Evolutionary conservation across 176 grass and related monocot genomes (phyloP).

Genomic region (Phoenix roebelenii): DNA sequence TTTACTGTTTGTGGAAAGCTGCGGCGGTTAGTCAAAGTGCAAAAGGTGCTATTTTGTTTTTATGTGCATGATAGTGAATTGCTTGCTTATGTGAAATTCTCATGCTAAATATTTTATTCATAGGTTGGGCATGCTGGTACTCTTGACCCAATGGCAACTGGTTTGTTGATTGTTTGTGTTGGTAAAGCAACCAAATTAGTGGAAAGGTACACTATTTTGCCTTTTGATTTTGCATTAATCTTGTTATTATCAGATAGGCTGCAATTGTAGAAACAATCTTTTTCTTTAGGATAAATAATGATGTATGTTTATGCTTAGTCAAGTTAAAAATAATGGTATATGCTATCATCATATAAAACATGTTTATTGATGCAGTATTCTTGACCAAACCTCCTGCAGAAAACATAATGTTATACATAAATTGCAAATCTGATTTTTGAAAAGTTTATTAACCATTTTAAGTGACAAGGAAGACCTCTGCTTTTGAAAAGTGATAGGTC

Average conservation of each 20-base stretch:
- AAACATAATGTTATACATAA: too few relatives aligned
- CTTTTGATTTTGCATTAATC: background rate
- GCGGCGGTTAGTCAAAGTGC: conserved; percentile 76
- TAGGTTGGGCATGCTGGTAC: conserved; percentile 95
- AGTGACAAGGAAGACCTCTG: too few relatives aligned
- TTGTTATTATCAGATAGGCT: background rate
- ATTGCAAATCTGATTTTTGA: too few relatives aligned
- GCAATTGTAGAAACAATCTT: too few relatives aligned
- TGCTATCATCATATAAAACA: too few relatives aligned
- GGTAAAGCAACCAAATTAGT: conserved; percentile 98
- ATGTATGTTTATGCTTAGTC: too few relatives aligned
- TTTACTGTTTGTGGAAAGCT: conserved; percentile 99
- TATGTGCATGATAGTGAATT: background rate
- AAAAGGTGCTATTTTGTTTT: conserved; percentile 45
- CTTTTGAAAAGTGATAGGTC: too few relatives aligned
- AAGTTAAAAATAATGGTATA: too few relatives aligned
- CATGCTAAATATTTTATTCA: conserved; percentile 13
- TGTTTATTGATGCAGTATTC: too few relatives aligned
- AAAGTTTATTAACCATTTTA: too few relatives aligned
- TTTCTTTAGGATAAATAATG: too few relatives aligned
- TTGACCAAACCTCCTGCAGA: too few relatives aligned
- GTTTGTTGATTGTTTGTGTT: conserved; percentile 87
- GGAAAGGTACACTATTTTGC: conserved; percentile 42
- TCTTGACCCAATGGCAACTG: conserved; percentile 92
- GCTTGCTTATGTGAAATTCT: background rate